Conservation (phyloP, 2,329 filamentous ascomycete genomes). For the Colletotrichum cordylinicola region DNA sequence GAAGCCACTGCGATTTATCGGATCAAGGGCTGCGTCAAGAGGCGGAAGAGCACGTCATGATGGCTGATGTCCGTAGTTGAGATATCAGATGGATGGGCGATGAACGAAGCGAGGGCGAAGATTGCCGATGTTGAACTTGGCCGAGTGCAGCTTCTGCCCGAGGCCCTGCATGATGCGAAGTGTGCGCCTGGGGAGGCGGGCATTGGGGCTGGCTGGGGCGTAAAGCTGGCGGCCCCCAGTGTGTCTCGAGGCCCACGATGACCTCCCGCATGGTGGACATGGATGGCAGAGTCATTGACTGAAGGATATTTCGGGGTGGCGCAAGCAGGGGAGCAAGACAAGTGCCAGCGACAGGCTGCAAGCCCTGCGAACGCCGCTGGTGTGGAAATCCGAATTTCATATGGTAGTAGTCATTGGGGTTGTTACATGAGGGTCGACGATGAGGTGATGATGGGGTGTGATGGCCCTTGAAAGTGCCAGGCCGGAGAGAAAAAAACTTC, state of each 20-base stretch:
- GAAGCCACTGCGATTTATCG: neutral
- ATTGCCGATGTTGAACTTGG: neutral
- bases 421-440: neutral
- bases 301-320: neutral
- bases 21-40: neutral
- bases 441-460: neutral
- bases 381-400: neutral
- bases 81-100: neutral
- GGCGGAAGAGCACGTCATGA: neutral
- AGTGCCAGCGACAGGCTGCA: neutral
- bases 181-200: neutral
- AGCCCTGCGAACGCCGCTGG: neutral
- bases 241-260: constrained; percentile 5
- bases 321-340: neutral
- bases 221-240: neutral
- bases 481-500: neutral
- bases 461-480: neutral
- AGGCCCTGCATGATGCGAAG: neutral
- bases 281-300: neutral
- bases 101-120: neutral
- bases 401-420: neutral
- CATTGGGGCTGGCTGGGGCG: neutral
- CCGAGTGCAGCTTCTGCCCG: neutral
- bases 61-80: neutral
- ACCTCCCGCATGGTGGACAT: neutral